These are phyloP conservation scores for Closterium sp. DNA, from an alignment of 139 green algal species.

Conservation along the genomic window DNA sequence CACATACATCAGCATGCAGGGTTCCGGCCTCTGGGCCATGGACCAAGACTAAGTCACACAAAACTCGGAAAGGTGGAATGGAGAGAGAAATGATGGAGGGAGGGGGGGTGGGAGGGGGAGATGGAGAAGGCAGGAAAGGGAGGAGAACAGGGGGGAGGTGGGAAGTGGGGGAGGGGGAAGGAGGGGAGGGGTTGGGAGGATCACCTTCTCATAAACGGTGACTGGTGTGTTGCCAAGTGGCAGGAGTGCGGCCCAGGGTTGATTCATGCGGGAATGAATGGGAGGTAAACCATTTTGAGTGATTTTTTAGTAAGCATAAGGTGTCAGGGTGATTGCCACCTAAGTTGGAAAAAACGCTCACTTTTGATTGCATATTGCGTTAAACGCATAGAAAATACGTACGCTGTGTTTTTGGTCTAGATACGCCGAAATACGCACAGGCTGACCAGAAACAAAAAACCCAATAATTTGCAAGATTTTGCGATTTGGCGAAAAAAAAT, in stretches of 20 bases:
- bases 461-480: no score
- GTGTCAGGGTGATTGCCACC: neutral
- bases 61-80: slow-evolving; percentile 58
- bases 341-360: no score
- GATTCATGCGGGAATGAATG: neutral
- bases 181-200: neutral
- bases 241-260: neutral
- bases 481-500: no score
- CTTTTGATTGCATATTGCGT: no score
- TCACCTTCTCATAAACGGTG: neutral
- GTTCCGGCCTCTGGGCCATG: no score
- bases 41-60: neutral
- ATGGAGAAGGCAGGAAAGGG: neutral
- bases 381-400: no score
- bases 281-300: neutral
- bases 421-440: no score
- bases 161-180: neutral
- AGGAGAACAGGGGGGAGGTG: neutral
- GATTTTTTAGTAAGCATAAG: no score
- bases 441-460: no score
- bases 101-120: neutral
- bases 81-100: neutral
- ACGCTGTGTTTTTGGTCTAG: no score
- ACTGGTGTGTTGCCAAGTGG: neutral
- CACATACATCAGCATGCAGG: neutral